A percentile compares a stretch with the other conserved stretches of the same genome.
Conservation (phyloP, 768 basidiomycete species). For the Boletus rubropictus region DNA sequence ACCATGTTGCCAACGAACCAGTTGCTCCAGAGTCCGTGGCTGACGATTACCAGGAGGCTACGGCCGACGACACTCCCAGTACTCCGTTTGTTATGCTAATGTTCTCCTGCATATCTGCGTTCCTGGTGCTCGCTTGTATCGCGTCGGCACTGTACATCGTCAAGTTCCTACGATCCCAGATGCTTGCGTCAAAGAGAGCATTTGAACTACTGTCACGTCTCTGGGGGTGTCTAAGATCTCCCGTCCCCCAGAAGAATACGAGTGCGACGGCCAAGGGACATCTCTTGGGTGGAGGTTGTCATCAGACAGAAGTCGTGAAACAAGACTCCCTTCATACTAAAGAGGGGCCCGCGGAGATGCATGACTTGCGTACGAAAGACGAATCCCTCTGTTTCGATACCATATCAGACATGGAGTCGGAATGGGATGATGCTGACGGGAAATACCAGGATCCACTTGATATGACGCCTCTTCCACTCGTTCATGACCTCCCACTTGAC, state of each 20-base stretch:
- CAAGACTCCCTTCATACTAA: constrained; percentile 2
- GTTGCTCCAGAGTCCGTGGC: not conserved
- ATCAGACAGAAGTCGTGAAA: constrained; percentile 1
- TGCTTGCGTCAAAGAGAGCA: constrained; percentile 19
- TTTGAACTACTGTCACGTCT: constrained; percentile 23
- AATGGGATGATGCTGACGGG: constrained; percentile 24
- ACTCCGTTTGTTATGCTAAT: constrained; percentile 16
- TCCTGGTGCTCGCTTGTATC: constrained; percentile 22
- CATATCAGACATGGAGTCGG: constrained; percentile 19
- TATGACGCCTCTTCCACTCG: constrained; percentile 16
- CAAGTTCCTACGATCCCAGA: constrained; percentile 14
- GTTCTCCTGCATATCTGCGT: constrained; percentile 24
- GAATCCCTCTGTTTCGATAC: constrained; percentile 7
- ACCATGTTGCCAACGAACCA: not conserved
- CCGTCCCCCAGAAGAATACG: not conserved
- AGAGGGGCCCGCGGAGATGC: constrained; percentile 1
- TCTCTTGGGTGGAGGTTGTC: not conserved
- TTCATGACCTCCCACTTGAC: constrained; percentile 19
- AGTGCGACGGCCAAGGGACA: not conserved
- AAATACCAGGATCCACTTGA: constrained; percentile 31
- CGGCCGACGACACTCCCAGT: not conserved
- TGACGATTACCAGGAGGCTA: not conserved
- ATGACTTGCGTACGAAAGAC: not conserved
- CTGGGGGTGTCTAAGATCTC: constrained; percentile 3
- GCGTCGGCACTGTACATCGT: constrained; percentile 17